Percentiles rank a stretch among this genome's conserved stretches.
Conservation (phyloP, 139 green algal genomes). For the Parachlorella kessleri region DNA sequence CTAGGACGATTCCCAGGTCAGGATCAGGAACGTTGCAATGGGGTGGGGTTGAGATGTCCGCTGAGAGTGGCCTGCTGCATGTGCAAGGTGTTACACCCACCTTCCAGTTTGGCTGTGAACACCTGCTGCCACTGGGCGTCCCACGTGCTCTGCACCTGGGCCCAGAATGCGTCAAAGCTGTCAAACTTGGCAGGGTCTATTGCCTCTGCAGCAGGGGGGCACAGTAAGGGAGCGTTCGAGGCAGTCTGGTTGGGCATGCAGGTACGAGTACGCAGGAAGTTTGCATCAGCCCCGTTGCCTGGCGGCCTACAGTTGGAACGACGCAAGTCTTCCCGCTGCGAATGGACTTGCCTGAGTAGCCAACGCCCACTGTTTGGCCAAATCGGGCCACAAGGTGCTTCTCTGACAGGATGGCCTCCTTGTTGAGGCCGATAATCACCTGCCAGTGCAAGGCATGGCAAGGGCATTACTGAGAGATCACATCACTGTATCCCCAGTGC, state of each 20-base stretch:
- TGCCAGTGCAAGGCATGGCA: not conserved
- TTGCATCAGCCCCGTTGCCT: too few species aligned
- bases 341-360: conserved; percentile 22
- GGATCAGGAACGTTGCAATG: not conserved
- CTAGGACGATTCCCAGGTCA: not conserved
- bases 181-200: conserved; percentile 19
- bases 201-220: conserved; percentile 6
- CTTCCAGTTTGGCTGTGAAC: conserved; percentile 8
- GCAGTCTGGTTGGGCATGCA: too few species aligned
- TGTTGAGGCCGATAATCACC: conserved; percentile 59
- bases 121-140: conserved; percentile 14
- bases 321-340: not conserved
- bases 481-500: too few species aligned
- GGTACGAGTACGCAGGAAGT: too few species aligned
- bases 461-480: too few species aligned
- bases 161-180: conserved; percentile 25
- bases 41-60: not conserved
- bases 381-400: conserved; percentile 36
- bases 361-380: conserved; percentile 35
- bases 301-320: too few species aligned
- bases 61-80: not conserved
- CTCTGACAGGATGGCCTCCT: conserved; percentile 66
- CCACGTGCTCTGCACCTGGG: conserved; percentile 28
- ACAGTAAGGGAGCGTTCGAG: too few species aligned
- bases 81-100: not conserved